Evolutionary conservation across 1,284 basidiomycete genomes (phyloP), one percentile per base, ranked within the genome.

Genomic region (Pseudomicrostroma phylloplanum): DNA sequence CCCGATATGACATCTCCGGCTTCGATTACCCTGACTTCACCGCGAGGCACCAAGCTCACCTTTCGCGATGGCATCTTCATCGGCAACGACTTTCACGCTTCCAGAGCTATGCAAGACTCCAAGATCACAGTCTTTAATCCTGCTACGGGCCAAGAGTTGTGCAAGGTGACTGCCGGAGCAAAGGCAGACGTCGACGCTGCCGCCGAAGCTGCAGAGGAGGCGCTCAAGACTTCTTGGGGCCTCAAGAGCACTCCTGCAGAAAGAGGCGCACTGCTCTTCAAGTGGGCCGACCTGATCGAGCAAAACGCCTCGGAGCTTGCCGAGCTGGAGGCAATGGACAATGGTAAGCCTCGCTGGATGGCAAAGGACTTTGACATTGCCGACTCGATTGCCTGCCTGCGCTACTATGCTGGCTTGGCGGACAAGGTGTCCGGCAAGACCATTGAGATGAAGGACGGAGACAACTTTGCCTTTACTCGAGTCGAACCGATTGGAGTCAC

Each of bases 241-340:
- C 60, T 55, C 19, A 56, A 68, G 36, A 57, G 61, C 23, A 55
- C 66, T 21, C 61, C 61, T 13, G 6, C 30, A 26, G 55, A 66
- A 21, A 58, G 66, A 36, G 62, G 55, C 19, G 40, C 39, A 13
- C 25, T 25, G 17, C 41, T 69, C 15, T 19, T 42, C 58, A 69
- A 64, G 56, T 59, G 60, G 39, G 67, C 67, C 12, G 63, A 62
- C 25, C 40, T 69, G n/a, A 61, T 69, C 46, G 67, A 69, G n/a
- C 49, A 54, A 36, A 21, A 69, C 36, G 63, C 49, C 21, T 55
- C 51, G 26, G 60, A 66, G 55, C 30, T 69, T 23, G 54, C 26
- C 6, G 42, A 58, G 43, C 61, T 66, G 51, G 55, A 68, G 36
- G 61, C 66, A 13, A 25, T 68, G 26, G 66, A 68, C 49, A 63